A percentile compares a stretch with the other conserved stretches of the same genome.
phyloP scores from a whole-genome alignment of 768 basidiomycete genomes.

The Psilocybe tampanensis region DNA sequence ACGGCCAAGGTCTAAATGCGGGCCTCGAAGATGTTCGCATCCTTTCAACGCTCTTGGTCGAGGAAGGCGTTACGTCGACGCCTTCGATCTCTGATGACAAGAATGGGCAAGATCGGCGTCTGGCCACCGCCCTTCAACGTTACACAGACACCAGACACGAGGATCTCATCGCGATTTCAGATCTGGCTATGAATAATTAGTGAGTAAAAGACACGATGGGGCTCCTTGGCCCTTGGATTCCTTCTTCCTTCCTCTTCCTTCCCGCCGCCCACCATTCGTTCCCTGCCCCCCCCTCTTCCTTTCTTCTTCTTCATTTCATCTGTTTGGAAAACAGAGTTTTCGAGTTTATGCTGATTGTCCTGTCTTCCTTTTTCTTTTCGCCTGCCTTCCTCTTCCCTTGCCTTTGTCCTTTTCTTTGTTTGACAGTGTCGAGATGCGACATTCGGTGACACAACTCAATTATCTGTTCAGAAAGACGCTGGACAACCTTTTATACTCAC shows the following conservation, averaged over 20 bases:
- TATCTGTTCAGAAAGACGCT: conserved; percentile 81
- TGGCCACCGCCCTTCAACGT: conserved; percentile 67
- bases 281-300: too few species aligned
- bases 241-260: conserved; percentile 8
- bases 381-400: conserved; percentile 1
- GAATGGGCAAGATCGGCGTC: conserved; percentile 50
- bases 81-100: conserved; percentile 34
- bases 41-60: conserved; percentile 71
- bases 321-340: not conserved
- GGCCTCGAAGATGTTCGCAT: conserved; percentile 97
- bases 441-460: conserved; percentile 79
- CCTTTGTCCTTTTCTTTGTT: not conserved
- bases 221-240: not conserved
- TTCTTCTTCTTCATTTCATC: too few species aligned
- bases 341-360: conserved; percentile 8
- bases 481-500: conserved; percentile 71
- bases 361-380: not conserved
- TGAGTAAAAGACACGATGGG: conserved; percentile 51
- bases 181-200: conserved; percentile 98
- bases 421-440: conserved; percentile 89
- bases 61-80: conserved; percentile 63
- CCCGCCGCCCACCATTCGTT: too few species aligned
- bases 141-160: conserved; percentile 86
- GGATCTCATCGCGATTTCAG: conserved; percentile 88
- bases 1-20: conserved; percentile 96